Base-by-base conservation (phyloP, 805 yeast species). In the Teunomyces stri region DNA sequence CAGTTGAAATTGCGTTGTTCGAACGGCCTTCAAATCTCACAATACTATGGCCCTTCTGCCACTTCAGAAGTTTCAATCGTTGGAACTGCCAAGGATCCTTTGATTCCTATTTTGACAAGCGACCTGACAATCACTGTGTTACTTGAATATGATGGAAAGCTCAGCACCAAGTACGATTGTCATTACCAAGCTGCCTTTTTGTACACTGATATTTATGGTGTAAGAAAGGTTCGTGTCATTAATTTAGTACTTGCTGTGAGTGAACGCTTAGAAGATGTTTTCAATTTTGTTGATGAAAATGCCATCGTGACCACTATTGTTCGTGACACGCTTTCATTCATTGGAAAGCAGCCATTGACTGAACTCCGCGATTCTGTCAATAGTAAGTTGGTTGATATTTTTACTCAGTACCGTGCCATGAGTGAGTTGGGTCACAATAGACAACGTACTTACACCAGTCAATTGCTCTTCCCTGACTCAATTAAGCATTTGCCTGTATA, bases 151-250 rank as follows among this genome's bases (percentile, higher is more conserved):
- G 97, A 90, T 59, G 89, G 89, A 3, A 81, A 81, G 50, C 70
- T 89, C 29, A 80, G 83, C 48, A 73, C 86, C 1, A 81, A 81
- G 50, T 74, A 78, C 33, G 97, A 90, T 63, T 87, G 89, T 18
- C 94, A 89, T 63, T 89, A 92, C 72, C 99, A 94, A 67, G 86
- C 88, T 1, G 97, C 98, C 0, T 55, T 94, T 22, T 70, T 94
- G 46, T 92, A 90, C 62, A 91, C 97, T 0, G 87, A 89, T 41
- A 60, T 75, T 2, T 75, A 75, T 42, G 99, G 99, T 18, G 67
- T 75, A 6, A 74, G 97, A 54, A 85, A 88, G 56, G 92, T 94
- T 12, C 78, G 99, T 51, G 90, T 90, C n/a, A 78, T 87, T 42
- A 94, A 94, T 60, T 71, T 82, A 47, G 85, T 86, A n/a, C 80